Evolutionary conservation across 2,329 filamentous ascomycete genomes (phyloP).

Genomic region (Clonostachys solani): DNA sequence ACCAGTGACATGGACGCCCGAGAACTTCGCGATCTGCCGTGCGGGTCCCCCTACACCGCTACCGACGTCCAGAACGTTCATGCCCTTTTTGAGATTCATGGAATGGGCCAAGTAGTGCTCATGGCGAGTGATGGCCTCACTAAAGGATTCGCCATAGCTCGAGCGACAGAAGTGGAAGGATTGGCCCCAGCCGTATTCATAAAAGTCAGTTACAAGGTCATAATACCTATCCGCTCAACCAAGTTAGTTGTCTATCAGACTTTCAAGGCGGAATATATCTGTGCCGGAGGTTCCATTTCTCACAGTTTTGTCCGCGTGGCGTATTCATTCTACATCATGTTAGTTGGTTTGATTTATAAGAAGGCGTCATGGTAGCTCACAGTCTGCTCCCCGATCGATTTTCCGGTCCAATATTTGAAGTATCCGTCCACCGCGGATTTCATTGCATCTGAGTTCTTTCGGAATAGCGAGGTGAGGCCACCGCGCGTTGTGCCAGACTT

Average conservation of each 20-base stretch:
- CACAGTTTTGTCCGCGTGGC: slow-evolving; percentile 90
- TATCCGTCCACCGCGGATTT: slow-evolving; percentile 84
- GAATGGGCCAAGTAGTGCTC: slow-evolving; percentile 95
- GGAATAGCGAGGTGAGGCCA: slow-evolving; percentile 78
- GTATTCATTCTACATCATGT: slow-evolving; percentile 58
- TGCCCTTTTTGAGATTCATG: slow-evolving; percentile 80
- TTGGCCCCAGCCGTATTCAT: slow-evolving; percentile 95
- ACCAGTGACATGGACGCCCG: slow-evolving; percentile 81
- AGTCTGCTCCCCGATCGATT: slow-evolving; percentile 74
- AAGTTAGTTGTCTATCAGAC: slow-evolving; percentile 8
- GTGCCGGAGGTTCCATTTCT: slow-evolving; percentile 18
- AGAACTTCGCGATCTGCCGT: slow-evolving; percentile 94
- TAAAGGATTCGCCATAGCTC: slow-evolving; percentile 79
- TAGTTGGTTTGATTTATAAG: not conserved
- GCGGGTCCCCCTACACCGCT: slow-evolving; percentile 96
- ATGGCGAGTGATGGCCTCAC: slow-evolving; percentile 89
- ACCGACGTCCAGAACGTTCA: slow-evolving; percentile 91
- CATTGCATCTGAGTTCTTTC: slow-evolving; percentile 73
- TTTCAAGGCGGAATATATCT: not conserved
- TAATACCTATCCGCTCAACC: slow-evolving; percentile 63
- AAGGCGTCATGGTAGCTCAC: slow-evolving; percentile 59
- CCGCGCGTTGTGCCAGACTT: slow-evolving; percentile 63
- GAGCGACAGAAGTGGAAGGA: slow-evolving; percentile 98
- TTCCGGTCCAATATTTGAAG: slow-evolving; percentile 96
- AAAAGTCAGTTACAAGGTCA: slow-evolving; percentile 92